Percentiles rank a stretch among this genome's conserved stretches.
These are phyloP conservation scores for Termitomyces sp. DNA, from an alignment of 768 basidiomycete genomes.

Conservation along the genomic window DNA sequence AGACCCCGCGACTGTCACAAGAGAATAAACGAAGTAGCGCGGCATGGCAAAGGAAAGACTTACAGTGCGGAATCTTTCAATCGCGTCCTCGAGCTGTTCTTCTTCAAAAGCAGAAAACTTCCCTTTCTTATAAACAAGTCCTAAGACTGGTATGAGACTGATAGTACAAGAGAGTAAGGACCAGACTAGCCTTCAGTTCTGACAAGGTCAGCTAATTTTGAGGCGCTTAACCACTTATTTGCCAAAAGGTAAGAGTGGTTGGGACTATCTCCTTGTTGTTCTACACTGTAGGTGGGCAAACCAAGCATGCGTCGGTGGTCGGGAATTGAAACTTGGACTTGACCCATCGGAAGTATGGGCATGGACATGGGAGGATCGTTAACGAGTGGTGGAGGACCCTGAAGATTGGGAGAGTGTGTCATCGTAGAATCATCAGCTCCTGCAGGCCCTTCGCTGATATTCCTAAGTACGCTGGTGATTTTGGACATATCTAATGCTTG, in stretches of 20 bases:
- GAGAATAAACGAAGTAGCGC: constrained; percentile 1
- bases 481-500: constrained; percentile 73
- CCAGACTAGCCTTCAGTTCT: constrained; percentile 54
- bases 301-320: constrained; percentile 37
- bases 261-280: constrained; percentile 38
- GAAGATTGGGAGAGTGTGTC: neutral
- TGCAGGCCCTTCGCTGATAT: constrained; percentile 56
- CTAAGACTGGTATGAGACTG: constrained; percentile 30
- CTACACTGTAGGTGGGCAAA: constrained; percentile 37
- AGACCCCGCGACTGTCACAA: constrained; percentile 46
- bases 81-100: constrained; percentile 58
- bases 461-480: constrained; percentile 64
- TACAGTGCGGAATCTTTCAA: constrained; percentile 61
- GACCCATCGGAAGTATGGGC: neutral
- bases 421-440: constrained; percentile 28
- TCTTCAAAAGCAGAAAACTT: constrained; percentile 83
- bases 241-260: constrained; percentile 70
- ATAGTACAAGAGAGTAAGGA: neutral
- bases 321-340: neutral
- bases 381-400: neutral
- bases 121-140: constrained; percentile 84
- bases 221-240: constrained; percentile 75
- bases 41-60: constrained; percentile 17
- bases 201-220: constrained; percentile 66
- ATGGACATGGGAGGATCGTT: constrained; percentile 18